Conservation (phyloP, 176 grass and related monocot genomes). For the Hordeum vulgare region DNA sequence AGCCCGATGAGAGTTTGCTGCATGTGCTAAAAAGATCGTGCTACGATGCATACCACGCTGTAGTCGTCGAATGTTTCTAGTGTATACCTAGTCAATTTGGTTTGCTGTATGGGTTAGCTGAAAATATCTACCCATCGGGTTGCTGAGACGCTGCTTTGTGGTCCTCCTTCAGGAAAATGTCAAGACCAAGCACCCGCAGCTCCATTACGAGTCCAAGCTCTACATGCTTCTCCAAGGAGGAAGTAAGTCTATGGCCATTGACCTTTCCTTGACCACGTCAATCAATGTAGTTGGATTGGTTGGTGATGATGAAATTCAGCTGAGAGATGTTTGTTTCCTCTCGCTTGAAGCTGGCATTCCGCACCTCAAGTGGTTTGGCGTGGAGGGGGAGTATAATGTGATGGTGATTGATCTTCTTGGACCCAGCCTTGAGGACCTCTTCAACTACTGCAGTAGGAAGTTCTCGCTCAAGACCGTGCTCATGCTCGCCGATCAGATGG, state of each 20-base stretch:
- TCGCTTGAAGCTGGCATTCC: constrained; percentile 57
- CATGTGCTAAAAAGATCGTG: neutral
- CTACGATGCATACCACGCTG: neutral
- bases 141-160: constrained; percentile 6
- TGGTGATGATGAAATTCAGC: neutral
- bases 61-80: neutral
- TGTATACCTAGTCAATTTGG: neutral
- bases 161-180: constrained; percentile 42
- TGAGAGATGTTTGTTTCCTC: neutral
- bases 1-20: neutral
- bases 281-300: neutral
- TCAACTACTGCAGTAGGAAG: constrained; percentile 75
- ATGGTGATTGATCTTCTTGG: constrained; percentile 88
- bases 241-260: constrained; percentile 47
- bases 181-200: constrained; percentile 78
- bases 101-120: too few relatives aligned
- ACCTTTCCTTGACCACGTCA: neutral
- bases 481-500: constrained; percentile 83
- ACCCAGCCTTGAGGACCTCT: constrained; percentile 74
- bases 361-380: constrained; percentile 68
- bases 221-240: constrained; percentile 75
- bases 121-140: neutral
- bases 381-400: constrained; percentile 79
- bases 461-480: constrained; percentile 76
- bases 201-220: constrained; percentile 75